A percentile compares a stretch with the other conserved stretches of the same genome.
phyloP scores from a whole-genome alignment of 2,329 filamentous ascomycete genomes.

The Scopulariopsis brevicaulis region DNA sequence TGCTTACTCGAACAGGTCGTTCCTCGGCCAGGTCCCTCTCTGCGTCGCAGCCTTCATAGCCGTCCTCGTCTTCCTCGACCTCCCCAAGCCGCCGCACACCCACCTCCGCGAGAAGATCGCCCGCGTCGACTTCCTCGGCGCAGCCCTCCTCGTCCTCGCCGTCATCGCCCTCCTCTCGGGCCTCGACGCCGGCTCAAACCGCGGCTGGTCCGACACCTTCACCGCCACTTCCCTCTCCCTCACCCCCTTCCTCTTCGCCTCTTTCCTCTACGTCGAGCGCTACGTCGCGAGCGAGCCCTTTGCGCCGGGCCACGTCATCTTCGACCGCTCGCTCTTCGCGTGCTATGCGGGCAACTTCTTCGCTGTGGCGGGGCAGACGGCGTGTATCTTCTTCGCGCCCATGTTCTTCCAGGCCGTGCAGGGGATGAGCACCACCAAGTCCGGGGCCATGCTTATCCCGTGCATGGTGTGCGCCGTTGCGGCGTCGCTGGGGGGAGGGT shows the following conservation, averaged over 20 bases:
- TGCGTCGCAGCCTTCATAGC: slow-evolving; percentile 53
- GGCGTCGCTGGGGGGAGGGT: slow-evolving; percentile 53
- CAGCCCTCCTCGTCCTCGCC: slow-evolving; percentile 51
- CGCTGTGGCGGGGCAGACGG: slow-evolving; percentile 44
- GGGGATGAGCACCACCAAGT: slow-evolving; percentile 48
- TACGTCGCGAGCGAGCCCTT: slow-evolving; percentile 60
- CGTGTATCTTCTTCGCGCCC: slow-evolving; percentile 60
- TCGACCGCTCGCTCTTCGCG: slow-evolving; percentile 53
- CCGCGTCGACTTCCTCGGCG: slow-evolving; percentile 65
- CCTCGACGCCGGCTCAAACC: slow-evolving; percentile 62
- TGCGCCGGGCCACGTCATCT: slow-evolving; percentile 62
- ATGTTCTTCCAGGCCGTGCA: slow-evolving; percentile 68
- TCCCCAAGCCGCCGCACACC: slow-evolving; percentile 44
- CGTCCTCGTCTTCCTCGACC: slow-evolving; percentile 49
- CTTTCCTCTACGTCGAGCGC: slow-evolving; percentile 61
- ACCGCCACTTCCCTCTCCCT: slow-evolving; percentile 46
- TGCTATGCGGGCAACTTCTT: slow-evolving; percentile 66
- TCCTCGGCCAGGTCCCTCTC: slow-evolving; percentile 57
- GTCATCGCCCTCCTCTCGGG: slow-evolving; percentile 57
- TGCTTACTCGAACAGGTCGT: slow-evolving; percentile 39
- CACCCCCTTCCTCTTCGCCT: slow-evolving; percentile 45
- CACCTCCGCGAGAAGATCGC: slow-evolving; percentile 56
- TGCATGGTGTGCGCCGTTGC: slow-evolving; percentile 48
- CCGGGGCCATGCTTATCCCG: slow-evolving; percentile 57
- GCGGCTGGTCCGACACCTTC: slow-evolving; percentile 49